Conservation (phyloP, 176 grass and related monocot species). For the Carex scoparia region DNA sequence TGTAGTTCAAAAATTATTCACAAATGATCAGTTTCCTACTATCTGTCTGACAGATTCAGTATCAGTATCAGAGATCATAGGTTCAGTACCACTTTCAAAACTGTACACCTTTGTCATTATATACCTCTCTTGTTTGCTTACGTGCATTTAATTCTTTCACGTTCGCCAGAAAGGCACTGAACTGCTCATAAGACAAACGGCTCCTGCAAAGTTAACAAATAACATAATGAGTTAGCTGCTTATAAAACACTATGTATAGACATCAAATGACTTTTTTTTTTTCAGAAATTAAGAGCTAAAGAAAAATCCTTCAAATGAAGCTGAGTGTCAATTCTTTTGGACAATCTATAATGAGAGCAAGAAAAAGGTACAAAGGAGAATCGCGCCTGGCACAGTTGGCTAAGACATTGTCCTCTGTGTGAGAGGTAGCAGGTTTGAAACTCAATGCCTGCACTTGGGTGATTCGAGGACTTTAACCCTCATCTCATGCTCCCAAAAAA, state of each 20-base stretch:
- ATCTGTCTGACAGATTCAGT: not conserved
- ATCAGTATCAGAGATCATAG: not conserved
- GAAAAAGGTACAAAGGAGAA: not conserved
- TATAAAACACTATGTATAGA: conserved; percentile 4
- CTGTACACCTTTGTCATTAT: not conserved
- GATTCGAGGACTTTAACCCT: not conserved
- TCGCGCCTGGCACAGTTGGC: not conserved
- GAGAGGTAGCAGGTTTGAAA: not conserved
- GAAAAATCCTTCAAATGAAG: not conserved
- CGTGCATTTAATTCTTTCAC: conserved; percentile 93
- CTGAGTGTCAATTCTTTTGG: not conserved
- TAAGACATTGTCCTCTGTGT: not conserved
- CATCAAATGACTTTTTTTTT: not conserved
- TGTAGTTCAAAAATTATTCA: not conserved
- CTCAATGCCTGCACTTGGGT: not conserved
- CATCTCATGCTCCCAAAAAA: not conserved
- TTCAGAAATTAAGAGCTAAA: not conserved
- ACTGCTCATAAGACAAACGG: conserved; percentile 93
- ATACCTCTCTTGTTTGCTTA: conserved; percentile 93
- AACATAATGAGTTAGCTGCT: conserved; percentile 5
- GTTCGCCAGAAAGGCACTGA: conserved; percentile 86
- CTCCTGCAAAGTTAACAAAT: conserved; percentile 50
- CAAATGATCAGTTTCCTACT: not conserved
- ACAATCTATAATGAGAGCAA: not conserved
- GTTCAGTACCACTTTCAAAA: not conserved